Evolutionary conservation across 192 early-diverging fungal species (phyloP).

Genomic region (Coemansia sp.): DNA sequence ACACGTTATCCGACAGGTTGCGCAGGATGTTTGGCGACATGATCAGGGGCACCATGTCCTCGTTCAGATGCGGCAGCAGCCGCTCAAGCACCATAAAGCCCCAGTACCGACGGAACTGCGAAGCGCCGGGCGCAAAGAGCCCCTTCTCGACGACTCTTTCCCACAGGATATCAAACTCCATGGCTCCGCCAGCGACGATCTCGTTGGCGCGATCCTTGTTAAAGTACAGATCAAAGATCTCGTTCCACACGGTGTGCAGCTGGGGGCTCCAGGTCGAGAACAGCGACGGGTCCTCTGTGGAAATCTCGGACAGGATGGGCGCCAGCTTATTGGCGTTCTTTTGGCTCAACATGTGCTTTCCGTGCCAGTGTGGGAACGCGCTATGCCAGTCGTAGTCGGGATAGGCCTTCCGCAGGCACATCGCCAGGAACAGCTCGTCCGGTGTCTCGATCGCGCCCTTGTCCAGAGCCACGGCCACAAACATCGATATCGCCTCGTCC

Average conservation of each 20-base stretch:
- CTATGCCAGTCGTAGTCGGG: slow-evolving; percentile 44
- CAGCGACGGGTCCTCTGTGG: slow-evolving; percentile 31
- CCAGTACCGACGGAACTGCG: slow-evolving; percentile 86
- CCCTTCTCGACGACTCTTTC: slow-evolving; percentile 67
- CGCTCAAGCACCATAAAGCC: slow-evolving; percentile 81
- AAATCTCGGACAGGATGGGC: slow-evolving; percentile 45
- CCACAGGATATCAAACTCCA: slow-evolving; percentile 80
- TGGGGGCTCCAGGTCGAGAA: slow-evolving; percentile 69
- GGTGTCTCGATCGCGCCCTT: slow-evolving; percentile 48
- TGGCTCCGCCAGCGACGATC: slow-evolving; percentile 26
- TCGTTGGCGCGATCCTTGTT: slow-evolving; percentile 38
- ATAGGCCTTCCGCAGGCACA: slow-evolving; percentile 34
- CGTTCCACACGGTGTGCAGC: slow-evolving; percentile 79
- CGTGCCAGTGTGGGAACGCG: slow-evolving; percentile 47
- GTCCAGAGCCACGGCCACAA: slow-evolving; percentile 44
- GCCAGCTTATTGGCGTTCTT: slow-evolving; percentile 29
- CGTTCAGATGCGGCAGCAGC: slow-evolving; percentile 32
- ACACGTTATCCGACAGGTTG: slow-evolving; percentile 80
- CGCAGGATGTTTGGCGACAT: slow-evolving; percentile 80
- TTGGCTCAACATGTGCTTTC: slow-evolving; percentile 33
- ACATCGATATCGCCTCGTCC: slow-evolving; percentile 39
- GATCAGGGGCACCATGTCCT: slow-evolving; percentile 39
- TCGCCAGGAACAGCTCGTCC: slow-evolving; percentile 47
- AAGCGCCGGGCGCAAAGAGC: slow-evolving; percentile 67
- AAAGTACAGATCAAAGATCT: slow-evolving; percentile 61